These are phyloP conservation scores for Skeletonema marinoi DNA, from an alignment of 108 stramenopile species.

Conservation along the genomic window DNA sequence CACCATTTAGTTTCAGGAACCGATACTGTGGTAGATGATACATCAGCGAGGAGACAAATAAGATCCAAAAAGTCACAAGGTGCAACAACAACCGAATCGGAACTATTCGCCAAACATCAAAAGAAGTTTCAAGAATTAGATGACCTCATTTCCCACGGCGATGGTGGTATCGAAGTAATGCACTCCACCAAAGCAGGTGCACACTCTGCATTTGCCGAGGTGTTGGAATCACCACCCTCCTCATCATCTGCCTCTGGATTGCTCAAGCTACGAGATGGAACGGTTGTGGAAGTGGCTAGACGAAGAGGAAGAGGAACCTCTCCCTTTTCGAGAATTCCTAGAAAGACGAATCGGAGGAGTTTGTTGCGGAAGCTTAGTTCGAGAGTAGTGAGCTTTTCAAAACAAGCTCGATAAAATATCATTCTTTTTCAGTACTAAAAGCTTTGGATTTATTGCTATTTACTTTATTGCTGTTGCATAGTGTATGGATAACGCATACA, in stretches of 20 bases:
- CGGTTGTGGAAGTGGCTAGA: neutral
- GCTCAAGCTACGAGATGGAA: neutral
- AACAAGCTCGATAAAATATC: neutral
- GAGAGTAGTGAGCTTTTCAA: neutral
- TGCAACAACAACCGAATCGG: neutral
- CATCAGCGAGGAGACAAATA: neutral
- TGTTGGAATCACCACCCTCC: conserved; percentile 24
- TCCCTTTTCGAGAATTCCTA: neutral
- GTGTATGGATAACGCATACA: no score
- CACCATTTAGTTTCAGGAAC: neutral
- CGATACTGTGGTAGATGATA: neutral
- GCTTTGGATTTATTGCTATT: no score
- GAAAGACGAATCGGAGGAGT: neutral
- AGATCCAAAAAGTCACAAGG: neutral
- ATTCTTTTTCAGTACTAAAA: no score
- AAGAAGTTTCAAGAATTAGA: conserved; percentile 43
- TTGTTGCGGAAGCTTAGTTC: neutral
- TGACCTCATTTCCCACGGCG: conserved; percentile 26
- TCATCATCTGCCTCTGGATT: neutral
- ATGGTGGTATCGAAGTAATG: conserved; percentile 41
- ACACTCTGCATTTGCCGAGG: conserved; percentile 27
- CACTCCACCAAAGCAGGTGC: conserved; percentile 20
- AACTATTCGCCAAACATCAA: conserved; percentile 30
- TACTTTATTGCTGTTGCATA: no score
- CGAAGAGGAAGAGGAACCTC: neutral